phyloP scores from a whole-genome alignment of 1,284 basidiomycete genomes.

The Ceratobasidium sp. region DNA sequence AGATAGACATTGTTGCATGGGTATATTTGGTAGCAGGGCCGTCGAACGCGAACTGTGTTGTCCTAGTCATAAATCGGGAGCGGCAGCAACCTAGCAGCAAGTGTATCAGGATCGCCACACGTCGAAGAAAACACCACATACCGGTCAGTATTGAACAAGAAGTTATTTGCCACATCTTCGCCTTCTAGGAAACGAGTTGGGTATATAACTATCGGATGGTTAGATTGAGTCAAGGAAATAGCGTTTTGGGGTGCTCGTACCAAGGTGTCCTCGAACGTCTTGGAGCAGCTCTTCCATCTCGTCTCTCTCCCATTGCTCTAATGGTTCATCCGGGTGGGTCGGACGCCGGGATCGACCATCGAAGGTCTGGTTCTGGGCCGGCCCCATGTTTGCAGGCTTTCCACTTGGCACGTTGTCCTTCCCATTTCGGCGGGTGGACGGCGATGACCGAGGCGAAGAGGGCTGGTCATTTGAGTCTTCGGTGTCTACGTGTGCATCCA shows the following conservation, averaged over 20 bases:
- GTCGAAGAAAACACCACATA: conserved; percentile 55
- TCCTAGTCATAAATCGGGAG: conserved; percentile 67
- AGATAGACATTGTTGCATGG: conserved; percentile 1
- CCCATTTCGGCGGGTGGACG: conserved; percentile 42
- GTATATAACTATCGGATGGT: conserved; percentile 73
- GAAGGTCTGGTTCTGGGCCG: conserved; percentile 19
- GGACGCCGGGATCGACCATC: conserved; percentile 51
- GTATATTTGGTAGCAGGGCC: conserved; percentile 24
- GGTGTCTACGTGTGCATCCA: conserved; percentile 49
- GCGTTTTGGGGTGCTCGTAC: conserved; percentile 61
- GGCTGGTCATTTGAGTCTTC: conserved; percentile 47
- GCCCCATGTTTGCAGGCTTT: conserved; percentile 11
- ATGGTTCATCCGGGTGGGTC: conserved; percentile 73
- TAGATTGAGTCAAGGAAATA: neutral
- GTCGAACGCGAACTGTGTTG: neutral
- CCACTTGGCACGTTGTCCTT: conserved; percentile 14
- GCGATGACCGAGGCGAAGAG: conserved; percentile 32
- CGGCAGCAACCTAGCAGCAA: conserved; percentile 62
- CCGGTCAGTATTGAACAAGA: conserved; percentile 91
- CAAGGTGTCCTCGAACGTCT: conserved; percentile 85
- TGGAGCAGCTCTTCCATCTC: conserved; percentile 88
- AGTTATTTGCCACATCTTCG: conserved; percentile 88
- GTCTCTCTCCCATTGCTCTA: conserved; percentile 84
- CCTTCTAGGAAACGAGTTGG: conserved; percentile 87
- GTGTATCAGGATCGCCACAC: conserved; percentile 41